Evolutionary conservation across 306 rosid genomes (phyloP), one percentile per base, ranked within the genome.

Genomic region (Elaeagnus macrophylla): DNA sequence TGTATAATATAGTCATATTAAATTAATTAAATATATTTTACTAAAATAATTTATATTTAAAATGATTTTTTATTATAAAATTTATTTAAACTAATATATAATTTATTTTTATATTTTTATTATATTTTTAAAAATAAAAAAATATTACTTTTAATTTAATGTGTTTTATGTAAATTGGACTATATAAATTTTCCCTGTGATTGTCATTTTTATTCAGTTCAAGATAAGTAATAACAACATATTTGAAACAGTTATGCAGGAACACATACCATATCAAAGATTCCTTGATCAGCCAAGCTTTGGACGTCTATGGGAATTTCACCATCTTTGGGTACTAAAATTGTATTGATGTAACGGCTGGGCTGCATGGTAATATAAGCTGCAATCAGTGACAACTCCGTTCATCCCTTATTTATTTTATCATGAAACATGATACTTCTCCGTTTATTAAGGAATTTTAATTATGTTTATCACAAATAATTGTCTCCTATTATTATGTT

Each of bases 261-360:
- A 44, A 64, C 38, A 69, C 84, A 62, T 83, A 83, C 97, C 97
- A 85, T 94, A 46, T 89, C 84, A 67, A 60, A 64, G 63, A 89
- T 81, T 77, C 94, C 87, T 79, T 81, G 79, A 64, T 84, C 66
- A 69, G 87, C 77, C 82, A 85, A 71, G 66, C 36, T 12, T 20
- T 79, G 80, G 65, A 37, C 54, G 69, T 89, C 83, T 51, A 83
- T 77, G 12, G 79, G 77, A 79, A 89, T 72, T 60, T 78, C 80
- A 49, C 89, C 78, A 13, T 75, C 75, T 71, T 75, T 81, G 54
- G 97, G 89, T 63, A 83, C 94, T 72, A 89, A 73, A 53, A 83
- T 64, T 37, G 97, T 79, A 56, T 83, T 85, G 68, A 89, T 66
- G 65, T 89, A 83, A 52, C 81, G 74, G 61, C 61, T 54, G 19